Conservation (phyloP, 164 flowering plant genomes). For the Vitis rotundifolia region DNA sequence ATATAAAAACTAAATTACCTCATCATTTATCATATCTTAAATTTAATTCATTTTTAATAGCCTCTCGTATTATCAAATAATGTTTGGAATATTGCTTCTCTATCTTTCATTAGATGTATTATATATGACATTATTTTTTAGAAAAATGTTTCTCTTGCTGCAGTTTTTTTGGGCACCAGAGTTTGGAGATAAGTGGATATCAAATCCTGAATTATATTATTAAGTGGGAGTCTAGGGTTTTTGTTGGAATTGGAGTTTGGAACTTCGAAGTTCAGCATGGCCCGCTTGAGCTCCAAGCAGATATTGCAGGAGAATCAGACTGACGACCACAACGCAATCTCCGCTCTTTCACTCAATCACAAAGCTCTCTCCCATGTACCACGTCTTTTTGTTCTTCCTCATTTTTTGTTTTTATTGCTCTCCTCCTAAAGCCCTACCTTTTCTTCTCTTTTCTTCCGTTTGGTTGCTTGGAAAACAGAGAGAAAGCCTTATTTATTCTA, state of each 20-base stretch:
- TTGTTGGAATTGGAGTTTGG: background rate
- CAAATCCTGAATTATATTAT: too few relatives aligned
- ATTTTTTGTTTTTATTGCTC: background rate
- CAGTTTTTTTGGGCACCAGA: too few relatives aligned
- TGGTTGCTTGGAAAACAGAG: background rate
- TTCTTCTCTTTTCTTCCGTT: conserved; percentile 1
- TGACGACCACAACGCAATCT: conserved; percentile 38
- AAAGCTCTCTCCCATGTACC: conserved; percentile 76
- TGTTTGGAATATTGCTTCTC: too few relatives aligned
- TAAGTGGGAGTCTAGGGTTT: background rate
- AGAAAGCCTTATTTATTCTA: too few relatives aligned
- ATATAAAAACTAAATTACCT: too few relatives aligned
- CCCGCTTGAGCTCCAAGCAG: conserved; percentile 44
- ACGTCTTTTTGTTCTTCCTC: background rate
- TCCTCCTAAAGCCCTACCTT: background rate
- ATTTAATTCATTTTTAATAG: too few relatives aligned
- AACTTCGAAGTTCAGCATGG: conserved; percentile 30
- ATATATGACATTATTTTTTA: too few relatives aligned
- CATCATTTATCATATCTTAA: too few relatives aligned
- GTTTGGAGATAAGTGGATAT: too few relatives aligned
- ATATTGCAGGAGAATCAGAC: conserved; percentile 53
- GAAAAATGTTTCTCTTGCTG: too few relatives aligned
- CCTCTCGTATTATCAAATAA: too few relatives aligned
- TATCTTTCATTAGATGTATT: too few relatives aligned
- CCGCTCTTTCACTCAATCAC: conserved; percentile 52